These are phyloP conservation scores for Capsella rubella DNA, from an alignment of 441 rosid genomes.

Conservation along the genomic window DNA sequence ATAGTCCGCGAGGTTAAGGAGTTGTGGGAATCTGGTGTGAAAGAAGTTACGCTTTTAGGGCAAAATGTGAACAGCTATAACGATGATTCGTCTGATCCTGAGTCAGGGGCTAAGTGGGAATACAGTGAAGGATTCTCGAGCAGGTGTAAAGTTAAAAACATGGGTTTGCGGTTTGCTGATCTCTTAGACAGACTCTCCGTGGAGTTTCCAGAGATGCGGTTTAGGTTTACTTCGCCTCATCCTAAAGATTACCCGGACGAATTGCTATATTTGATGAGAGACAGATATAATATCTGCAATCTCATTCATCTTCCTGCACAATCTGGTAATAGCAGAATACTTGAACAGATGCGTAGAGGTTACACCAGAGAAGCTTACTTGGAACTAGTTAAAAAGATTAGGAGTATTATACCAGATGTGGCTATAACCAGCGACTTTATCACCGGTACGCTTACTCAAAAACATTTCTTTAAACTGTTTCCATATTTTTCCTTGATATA, in stretches of 20 bases:
- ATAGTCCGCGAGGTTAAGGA: slow-evolving; percentile 85
- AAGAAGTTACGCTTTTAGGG: slow-evolving; percentile 93
- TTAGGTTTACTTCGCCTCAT: slow-evolving; percentile 95
- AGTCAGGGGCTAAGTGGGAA: slow-evolving; percentile 77
- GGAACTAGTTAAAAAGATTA: slow-evolving; percentile 82
- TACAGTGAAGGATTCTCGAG: slow-evolving; percentile 88
- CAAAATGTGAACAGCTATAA: slow-evolving; percentile 97
- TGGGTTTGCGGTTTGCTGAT: slow-evolving; percentile 89
- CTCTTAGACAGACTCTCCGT: slow-evolving; percentile 81
- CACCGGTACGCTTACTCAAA: slow-evolving; percentile 59
- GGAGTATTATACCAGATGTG: slow-evolving; percentile 75
- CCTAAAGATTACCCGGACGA: slow-evolving; percentile 95
- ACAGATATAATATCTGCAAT: slow-evolving; percentile 82
- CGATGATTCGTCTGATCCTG: slow-evolving; percentile 63
- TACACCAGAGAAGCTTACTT: slow-evolving; percentile 94
- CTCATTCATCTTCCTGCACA: slow-evolving; percentile 94
- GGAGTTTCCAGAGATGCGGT: slow-evolving; percentile 92
- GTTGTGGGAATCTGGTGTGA: slow-evolving; percentile 83
- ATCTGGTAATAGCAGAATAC: slow-evolving; percentile 77
- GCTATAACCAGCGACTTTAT: slow-evolving; percentile 92
- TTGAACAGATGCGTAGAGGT: slow-evolving; percentile 86
- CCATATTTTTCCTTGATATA: neutral
- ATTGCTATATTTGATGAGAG: slow-evolving; percentile 75
- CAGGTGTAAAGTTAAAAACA: slow-evolving; percentile 74
- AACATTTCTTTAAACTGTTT: neutral